Conservation (phyloP, 1,284 basidiomycete species). For the Tilletia caries region DNA sequence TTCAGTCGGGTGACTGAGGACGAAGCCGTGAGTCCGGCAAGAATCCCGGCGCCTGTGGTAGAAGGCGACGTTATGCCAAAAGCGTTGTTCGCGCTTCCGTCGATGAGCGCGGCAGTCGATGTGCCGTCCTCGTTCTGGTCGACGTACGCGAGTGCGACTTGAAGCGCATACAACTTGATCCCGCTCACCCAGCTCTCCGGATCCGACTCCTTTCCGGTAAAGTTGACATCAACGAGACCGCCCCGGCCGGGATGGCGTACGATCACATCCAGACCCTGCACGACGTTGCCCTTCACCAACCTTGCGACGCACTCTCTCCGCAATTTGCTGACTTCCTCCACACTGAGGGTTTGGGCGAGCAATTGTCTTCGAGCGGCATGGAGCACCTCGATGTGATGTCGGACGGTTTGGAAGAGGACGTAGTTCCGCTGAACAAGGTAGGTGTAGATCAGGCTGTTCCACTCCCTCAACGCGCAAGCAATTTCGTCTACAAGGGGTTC, state of each 20-base stretch:
- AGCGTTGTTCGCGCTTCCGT: conserved; percentile 36
- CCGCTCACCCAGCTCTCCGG: conserved; percentile 48
- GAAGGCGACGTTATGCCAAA: conserved; percentile 38
- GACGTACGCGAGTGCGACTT: conserved; percentile 52
- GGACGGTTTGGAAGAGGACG: conserved; percentile 78
- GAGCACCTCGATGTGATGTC: conserved; percentile 83
- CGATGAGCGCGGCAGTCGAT: conserved; percentile 27
- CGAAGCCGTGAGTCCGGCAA: conserved; percentile 26
- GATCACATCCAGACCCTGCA: conserved; percentile 88
- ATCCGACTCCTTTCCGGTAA: conserved; percentile 36
- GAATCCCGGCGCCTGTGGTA: conserved; percentile 32
- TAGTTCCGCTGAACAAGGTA: conserved; percentile 87
- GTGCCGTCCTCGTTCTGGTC: conserved; percentile 32
- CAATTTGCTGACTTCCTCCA: conserved; percentile 78
- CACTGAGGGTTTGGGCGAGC: conserved; percentile 77
- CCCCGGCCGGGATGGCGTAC: conserved; percentile 90
- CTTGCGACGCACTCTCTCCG: conserved; percentile 80
- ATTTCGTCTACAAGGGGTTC: conserved; percentile 97
- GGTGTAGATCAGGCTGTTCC: conserved; percentile 85
- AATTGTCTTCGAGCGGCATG: conserved; percentile 85
- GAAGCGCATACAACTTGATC: conserved; percentile 49
- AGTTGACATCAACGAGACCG: conserved; percentile 66
- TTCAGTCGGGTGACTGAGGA: conserved; percentile 14
- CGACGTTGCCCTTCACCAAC: conserved; percentile 83
- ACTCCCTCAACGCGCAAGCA: conserved; percentile 89